phyloP scores from a whole-genome alignment of 768 basidiomycete species.

The Gymnopilus junonius region DNA sequence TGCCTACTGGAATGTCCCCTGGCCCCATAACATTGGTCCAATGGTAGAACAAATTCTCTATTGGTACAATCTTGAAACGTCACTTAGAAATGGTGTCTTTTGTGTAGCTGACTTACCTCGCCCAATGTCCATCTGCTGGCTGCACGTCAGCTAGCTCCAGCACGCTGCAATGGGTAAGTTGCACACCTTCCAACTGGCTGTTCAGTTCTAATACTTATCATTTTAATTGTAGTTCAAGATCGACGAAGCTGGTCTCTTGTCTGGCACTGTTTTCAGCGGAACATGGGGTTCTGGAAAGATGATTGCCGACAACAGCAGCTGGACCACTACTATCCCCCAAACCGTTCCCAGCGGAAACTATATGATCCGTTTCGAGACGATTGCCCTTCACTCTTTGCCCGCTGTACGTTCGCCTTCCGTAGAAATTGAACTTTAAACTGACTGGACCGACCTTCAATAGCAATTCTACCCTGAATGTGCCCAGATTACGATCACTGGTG shows the following conservation, averaged over 20 bases:
- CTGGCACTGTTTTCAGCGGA: conserved; percentile 43
- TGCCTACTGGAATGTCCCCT: conserved; percentile 50
- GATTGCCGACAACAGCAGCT: conserved; percentile 47
- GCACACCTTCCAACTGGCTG: not conserved
- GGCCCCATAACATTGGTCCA: conserved; percentile 49
- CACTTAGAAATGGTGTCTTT: not conserved
- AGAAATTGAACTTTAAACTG: not conserved
- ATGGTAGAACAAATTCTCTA: conserved; percentile 32
- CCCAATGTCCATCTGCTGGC: conserved; percentile 45
- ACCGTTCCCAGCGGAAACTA: conserved; percentile 48
- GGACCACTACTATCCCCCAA: conserved; percentile 49
- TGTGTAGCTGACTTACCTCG: conserved; percentile 48
- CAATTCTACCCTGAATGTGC: conserved; percentile 75
- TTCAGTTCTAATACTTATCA: not conserved
- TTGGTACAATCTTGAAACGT: not conserved
- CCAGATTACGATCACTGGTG: conserved; percentile 45
- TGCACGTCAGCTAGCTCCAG: conserved; percentile 44
- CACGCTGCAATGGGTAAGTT: conserved; percentile 45
- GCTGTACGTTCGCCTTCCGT: conserved; percentile 40
- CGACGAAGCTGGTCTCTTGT: conserved; percentile 49
- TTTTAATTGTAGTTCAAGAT: conserved; percentile 44
- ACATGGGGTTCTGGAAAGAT: conserved; percentile 48
- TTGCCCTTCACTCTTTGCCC: conserved; percentile 53
- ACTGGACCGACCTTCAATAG: conserved; percentile 23
- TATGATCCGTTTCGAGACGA: conserved; percentile 54